These are phyloP conservation scores for Ajuga chamaepitys DNA, from an alignment of 257 asterid species.

Conservation along the genomic window DNA sequence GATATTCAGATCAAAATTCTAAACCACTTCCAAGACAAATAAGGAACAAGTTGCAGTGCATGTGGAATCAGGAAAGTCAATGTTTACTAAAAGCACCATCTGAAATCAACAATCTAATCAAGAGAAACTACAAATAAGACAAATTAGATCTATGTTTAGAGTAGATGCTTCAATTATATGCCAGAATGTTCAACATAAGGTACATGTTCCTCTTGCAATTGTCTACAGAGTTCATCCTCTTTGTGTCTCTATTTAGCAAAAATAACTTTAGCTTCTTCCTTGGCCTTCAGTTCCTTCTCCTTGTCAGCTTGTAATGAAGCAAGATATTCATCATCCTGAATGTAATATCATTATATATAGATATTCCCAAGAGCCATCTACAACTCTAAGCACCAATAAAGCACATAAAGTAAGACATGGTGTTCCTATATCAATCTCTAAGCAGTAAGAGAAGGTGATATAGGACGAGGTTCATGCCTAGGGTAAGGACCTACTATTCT, in stretches of 20 bases:
- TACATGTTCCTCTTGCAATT: constrained; percentile 72
- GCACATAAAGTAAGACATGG: constrained; percentile 52
- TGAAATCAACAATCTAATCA: background rate
- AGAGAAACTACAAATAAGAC: background rate
- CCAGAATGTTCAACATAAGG: constrained; percentile 3
- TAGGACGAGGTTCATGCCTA: constrained; percentile 59
- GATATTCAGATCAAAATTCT: too few relatives aligned
- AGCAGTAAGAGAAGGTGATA: constrained; percentile 92
- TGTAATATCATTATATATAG: background rate
- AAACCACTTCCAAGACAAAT: background rate
- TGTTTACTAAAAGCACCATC: background rate
- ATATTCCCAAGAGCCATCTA: constrained; percentile 7
- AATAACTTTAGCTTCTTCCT: constrained; percentile 94
- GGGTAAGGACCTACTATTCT: constrained; percentile 39
- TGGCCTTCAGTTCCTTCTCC: constrained; percentile 92
- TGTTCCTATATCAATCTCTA: constrained; percentile 91
- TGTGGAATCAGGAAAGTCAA: background rate
- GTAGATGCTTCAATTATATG: background rate
- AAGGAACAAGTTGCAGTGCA: background rate
- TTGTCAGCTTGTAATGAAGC: constrained; percentile 95
- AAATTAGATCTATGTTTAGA: background rate
- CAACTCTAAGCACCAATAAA: constrained; percentile 10
- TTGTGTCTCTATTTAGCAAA: constrained; percentile 63
- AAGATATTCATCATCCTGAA: constrained; percentile 93
- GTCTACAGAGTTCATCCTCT: constrained; percentile 63